Base-by-base conservation (phyloP, 2,329 filamentous ascomycete genomes). In the Alternaria brassicicola region DNA sequence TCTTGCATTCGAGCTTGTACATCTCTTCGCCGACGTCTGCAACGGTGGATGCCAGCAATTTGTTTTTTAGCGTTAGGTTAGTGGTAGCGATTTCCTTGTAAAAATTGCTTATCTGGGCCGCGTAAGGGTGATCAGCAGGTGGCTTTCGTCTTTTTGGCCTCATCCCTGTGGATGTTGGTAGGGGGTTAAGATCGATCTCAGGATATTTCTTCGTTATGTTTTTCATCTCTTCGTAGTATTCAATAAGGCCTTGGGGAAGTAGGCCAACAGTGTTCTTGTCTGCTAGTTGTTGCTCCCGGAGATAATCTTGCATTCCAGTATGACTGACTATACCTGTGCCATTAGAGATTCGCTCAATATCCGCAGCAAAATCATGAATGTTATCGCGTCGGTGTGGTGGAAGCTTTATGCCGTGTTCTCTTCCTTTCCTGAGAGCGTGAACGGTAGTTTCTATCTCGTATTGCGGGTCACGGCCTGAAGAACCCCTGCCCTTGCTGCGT, bases 381-480 rank as follows among this genome's bases (percentile, higher is more conserved):
- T 30, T 41, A 28, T 67, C 64, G 26, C 70, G 61, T 23, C 75
- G 71, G 48, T 74, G 69, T 2, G 36, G 25, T 15, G 72, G 72
- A 23, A 74, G 57, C 17, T 67, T 46, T 30, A 71, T 61, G 10
- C 73, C 71, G 3, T 52, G 61, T 13, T 65, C 48, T 58, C 57
- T 62, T 9, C 60, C 70, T 19, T 53, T 52, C 38, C 63, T 58
- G 31, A 77, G 50, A 15, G 72, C 68, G 26, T 48, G 62, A 15
- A 71, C 50, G 5, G 66, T 55, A 54, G 71, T 70, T 52, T 75
- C 67, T 7, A 77, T 55, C 12, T 73, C 69, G 38, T 71, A 71
- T 31, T 72, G 66, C 9, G 73, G 61, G n/a, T 71, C 65, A 10
- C 75, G 71, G 17, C 63, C 65, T 17, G 61, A 46, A 9, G 58